Evolutionary conservation across 75 land plant species (phyloP).

Genomic region (Pinus taeda): DNA sequence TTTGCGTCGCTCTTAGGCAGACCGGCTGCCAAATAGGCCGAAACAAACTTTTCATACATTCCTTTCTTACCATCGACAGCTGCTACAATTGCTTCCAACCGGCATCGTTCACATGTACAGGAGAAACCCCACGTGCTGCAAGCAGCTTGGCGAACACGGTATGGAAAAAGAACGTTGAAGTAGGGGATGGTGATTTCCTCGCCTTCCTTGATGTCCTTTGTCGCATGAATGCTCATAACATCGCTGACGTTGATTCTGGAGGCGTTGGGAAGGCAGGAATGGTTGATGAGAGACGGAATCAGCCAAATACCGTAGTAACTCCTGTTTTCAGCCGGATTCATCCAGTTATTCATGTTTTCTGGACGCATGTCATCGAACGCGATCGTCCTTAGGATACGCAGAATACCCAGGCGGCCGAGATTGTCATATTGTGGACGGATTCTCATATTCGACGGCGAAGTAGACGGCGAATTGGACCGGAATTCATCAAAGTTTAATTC

Average conservation of each 20-base stretch:
- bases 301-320: not conserved
- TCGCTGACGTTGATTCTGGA: not conserved
- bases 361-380: no score
- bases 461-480: no score
- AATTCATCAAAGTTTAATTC: not conserved
- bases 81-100: not conserved
- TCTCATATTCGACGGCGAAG: no score
- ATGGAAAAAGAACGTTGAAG: conserved; percentile 5
- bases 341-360: no score
- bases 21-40: not conserved
- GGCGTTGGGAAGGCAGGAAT: conserved; percentile 6
- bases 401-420: not conserved
- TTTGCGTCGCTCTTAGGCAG: not conserved
- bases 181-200: conserved; percentile 11
- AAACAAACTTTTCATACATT: not conserved
- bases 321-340: no score
- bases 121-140: not conserved
- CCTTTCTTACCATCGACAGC: not conserved
- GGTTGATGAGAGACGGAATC: conserved; percentile 9
- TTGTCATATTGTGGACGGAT: no score
- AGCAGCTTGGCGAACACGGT: not conserved
- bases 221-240: not conserved
- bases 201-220: not conserved
- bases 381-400: not conserved
- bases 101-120: not conserved